These are phyloP conservation scores for Arthrobotrys entomopaga DNA, from an alignment of 2,329 filamentous ascomycete genomes.

Conservation along the genomic window DNA sequence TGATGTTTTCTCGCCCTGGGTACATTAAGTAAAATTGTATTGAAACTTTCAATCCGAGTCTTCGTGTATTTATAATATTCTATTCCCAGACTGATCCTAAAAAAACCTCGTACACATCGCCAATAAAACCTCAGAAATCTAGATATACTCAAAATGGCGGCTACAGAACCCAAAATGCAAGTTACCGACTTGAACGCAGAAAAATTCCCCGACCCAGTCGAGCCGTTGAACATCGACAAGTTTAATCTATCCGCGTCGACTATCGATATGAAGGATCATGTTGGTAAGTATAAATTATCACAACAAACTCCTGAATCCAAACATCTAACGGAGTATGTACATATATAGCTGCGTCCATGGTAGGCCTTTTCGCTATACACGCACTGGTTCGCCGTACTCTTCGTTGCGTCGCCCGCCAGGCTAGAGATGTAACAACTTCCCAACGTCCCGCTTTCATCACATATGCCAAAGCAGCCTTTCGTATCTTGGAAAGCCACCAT, in stretches of 20 bases:
- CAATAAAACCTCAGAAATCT: not conserved
- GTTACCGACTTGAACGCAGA: slow-evolving; percentile 55
- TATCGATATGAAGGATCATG: slow-evolving; percentile 52
- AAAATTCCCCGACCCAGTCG: slow-evolving; percentile 55
- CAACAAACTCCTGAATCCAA: not conserved
- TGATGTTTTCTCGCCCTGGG: too few species aligned
- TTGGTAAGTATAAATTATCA: slow-evolving; percentile 23
- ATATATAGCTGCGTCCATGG: slow-evolving; percentile 13
- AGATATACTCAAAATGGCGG: slow-evolving; percentile 27
- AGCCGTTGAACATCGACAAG: slow-evolving; percentile 48
- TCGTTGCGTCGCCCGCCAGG: slow-evolving; percentile 49
- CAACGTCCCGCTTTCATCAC: slow-evolving; percentile 47
- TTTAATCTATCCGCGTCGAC: slow-evolving; percentile 48
- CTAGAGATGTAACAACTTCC: slow-evolving; percentile 41
- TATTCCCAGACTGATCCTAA: not conserved
- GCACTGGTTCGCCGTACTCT: slow-evolving; percentile 52
- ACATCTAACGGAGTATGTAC: too few species aligned
- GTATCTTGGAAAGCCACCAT: slow-evolving; percentile 48
- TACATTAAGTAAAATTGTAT: too few species aligned
- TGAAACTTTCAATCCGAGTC: not conserved
- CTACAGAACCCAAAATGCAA: slow-evolving; percentile 15
- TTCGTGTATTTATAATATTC: not conserved
- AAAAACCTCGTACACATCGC: not conserved
- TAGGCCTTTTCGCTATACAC: slow-evolving; percentile 49
- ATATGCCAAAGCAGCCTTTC: slow-evolving; percentile 45